Evolutionary conservation across 768 basidiomycete genomes (phyloP), one percentile per base, ranked within the genome.

Genomic region (Collybiopsis luxurians): DNA sequence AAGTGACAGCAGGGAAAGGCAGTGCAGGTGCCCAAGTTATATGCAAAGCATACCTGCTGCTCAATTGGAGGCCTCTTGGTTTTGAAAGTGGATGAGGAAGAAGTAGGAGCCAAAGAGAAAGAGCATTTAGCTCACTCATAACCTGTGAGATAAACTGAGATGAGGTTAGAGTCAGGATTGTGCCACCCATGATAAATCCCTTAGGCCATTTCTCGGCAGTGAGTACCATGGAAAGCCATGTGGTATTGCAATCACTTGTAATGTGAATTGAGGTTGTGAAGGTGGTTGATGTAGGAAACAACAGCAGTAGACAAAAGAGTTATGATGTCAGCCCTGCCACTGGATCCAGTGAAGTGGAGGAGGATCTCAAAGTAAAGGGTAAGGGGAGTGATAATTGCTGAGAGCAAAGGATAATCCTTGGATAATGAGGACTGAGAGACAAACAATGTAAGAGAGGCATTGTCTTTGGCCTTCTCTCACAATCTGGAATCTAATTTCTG

Each of bases 231-330:
- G 44, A 53, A 62, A 15, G 55, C 51, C 45, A 60, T 46, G 36
- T 62, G 61, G 43, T 62, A 62, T 6, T 55, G 48, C 19, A 62
- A 38, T 56, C 61, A 62, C 24, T 60, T 38, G 34, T 55, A 62
- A 21, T 52, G 44, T 44, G 55, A 47, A 44, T 58, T 53, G 26
- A 60, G 59, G 38, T 60, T 56, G 5, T 55, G 52, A 38, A 62
- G 61, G 44, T 58, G 49, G 26, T 54, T 43, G 24, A 60, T 19
- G 42, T 62, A 60, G 10, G 13, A 17, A 7, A 26, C 12, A 26
- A 46, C 12, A 0, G 31, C 56, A 3, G 26, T n/a, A 10, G 31
- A n/a, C 3, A 57, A 21, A 21, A 24, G 24, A 11, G 17, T 27
- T 4, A 21, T 38, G 3, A 34, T 30, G 13, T 40, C 36, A 3